Conservation (phyloP, 176 grass and related monocot genomes). For the Aegilops speltoides region DNA sequence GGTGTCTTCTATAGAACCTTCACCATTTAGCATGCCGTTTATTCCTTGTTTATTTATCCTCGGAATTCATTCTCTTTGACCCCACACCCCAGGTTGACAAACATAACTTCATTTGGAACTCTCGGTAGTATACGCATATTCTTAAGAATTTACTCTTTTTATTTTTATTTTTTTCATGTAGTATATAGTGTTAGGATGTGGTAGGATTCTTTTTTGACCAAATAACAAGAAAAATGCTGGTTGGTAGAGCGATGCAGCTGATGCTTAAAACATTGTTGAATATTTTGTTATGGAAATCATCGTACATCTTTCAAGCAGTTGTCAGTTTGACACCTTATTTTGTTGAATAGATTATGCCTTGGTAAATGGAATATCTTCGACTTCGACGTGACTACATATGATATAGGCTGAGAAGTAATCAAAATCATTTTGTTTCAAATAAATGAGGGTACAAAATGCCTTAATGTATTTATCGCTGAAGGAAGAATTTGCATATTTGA, state of each 20-base stretch:
- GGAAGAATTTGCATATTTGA: background rate
- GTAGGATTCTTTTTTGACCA: background rate
- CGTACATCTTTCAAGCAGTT: background rate
- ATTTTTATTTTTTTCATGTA: constrained; percentile 7
- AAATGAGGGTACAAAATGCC: background rate
- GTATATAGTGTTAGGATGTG: background rate
- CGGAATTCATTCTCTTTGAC: background rate
- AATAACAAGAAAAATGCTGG: background rate
- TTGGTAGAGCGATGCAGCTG: background rate
- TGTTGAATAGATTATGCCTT: background rate
- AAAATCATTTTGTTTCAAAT: background rate
- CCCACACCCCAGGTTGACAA: background rate
- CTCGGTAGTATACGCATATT: background rate
- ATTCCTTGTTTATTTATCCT: background rate
- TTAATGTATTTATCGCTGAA: background rate
- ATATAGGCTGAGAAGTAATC: background rate
- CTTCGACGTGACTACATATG: background rate
- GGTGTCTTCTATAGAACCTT: constrained; percentile 4
- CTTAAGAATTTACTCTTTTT: background rate
- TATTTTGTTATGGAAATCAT: background rate
- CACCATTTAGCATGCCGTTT: constrained; percentile 2
- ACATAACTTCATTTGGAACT: constrained; percentile 14
- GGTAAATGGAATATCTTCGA: background rate
- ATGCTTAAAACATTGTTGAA: background rate
- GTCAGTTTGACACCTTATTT: background rate